Evolutionary conservation across 805 yeast genomes (phyloP).

Genomic region (Myxozyma lipomycoides): DNA sequence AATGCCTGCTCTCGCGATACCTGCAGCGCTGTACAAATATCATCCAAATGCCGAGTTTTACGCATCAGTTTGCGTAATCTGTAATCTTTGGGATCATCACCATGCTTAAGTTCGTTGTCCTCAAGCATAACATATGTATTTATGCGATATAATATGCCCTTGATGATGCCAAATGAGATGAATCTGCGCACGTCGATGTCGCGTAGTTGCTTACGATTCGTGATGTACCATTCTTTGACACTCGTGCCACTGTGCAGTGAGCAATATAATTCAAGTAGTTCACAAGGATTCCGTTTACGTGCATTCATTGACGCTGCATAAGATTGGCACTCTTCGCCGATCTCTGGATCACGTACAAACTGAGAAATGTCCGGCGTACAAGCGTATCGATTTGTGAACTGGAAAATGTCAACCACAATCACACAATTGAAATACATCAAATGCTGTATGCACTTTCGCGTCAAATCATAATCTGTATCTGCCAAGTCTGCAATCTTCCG

Average conservation of each 20-base stretch:
- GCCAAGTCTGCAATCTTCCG: slow-evolving; percentile 72
- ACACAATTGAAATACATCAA: slow-evolving; percentile 85
- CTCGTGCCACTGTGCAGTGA: slow-evolving; percentile 74
- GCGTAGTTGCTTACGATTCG: slow-evolving; percentile 53
- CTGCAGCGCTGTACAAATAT: slow-evolving; percentile 64
- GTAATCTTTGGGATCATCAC: slow-evolving; percentile 19
- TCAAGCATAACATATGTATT: slow-evolving; percentile 65
- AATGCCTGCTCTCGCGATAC: slow-evolving; percentile 15
- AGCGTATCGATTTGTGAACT: slow-evolving; percentile 82
- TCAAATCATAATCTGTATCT: slow-evolving; percentile 70
- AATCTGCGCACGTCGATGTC: slow-evolving; percentile 81
- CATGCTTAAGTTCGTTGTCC: slow-evolving; percentile 8
- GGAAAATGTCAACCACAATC: slow-evolving; percentile 79
- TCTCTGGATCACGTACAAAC: slow-evolving; percentile 58
- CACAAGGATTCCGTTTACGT: slow-evolving; percentile 45
- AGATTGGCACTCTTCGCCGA: slow-evolving; percentile 81
- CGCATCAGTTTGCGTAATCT: slow-evolving; percentile 5
- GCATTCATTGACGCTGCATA: slow-evolving; percentile 49
- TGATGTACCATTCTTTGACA: slow-evolving; percentile 75
- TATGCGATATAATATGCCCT: slow-evolving; percentile 78
- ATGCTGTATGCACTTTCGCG: slow-evolving; percentile 86
- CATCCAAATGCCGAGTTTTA: slow-evolving; percentile 34
- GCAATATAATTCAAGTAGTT: slow-evolving; percentile 67
- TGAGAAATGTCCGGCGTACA: slow-evolving; percentile 73
- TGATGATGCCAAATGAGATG: slow-evolving; percentile 77